Percentiles rank a stretch among this genome's conserved stretches.
phyloP scores from a whole-genome alignment of 106 monocot genomes.

The Allium fistulosum region DNA sequence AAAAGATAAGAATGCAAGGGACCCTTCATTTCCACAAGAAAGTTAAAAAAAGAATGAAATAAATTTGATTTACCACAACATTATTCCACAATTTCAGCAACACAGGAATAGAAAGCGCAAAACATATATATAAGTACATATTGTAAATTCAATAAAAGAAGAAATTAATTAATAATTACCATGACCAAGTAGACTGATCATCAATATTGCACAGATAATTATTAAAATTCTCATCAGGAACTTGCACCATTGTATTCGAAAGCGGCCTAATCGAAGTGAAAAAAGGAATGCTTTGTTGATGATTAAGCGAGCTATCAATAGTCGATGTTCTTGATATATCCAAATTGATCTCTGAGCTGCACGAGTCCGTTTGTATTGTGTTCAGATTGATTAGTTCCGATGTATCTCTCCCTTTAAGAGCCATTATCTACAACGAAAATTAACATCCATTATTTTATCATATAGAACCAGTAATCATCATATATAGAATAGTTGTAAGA shows the following conservation, averaged over 20 bases:
- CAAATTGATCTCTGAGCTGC: conserved; percentile 70
- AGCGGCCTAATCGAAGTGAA: conserved; percentile 42
- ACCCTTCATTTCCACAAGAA: no score
- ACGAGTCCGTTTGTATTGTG: conserved; percentile 81
- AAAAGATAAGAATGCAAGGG: no score
- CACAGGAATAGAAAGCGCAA: background rate
- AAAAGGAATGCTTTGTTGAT: conserved; percentile 33
- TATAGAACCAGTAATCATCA: no score
- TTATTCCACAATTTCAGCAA: conserved; percentile 11
- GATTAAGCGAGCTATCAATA: conserved; percentile 18
- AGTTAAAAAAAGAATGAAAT: no score
- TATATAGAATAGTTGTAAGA: no score
- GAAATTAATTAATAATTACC: conserved; percentile 14
- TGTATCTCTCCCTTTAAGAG: conserved; percentile 59
- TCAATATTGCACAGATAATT: conserved; percentile 72
- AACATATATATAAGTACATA: background rate
- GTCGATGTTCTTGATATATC: conserved; percentile 47
- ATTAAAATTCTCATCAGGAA: conserved; percentile 45
- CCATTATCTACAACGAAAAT: conserved; percentile 48
- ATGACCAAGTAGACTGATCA: conserved; percentile 74
- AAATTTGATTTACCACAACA: conserved; percentile 3
- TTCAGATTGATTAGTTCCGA: conserved; percentile 80
- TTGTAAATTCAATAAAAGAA: background rate
- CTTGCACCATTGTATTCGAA: conserved; percentile 23
- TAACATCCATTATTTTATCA: no score